Evolutionary conservation across 495 filamentous ascomycete species (phyloP), one percentile per base, ranked within the genome.

Genomic region (Parachaetomium inaequale): DNA sequence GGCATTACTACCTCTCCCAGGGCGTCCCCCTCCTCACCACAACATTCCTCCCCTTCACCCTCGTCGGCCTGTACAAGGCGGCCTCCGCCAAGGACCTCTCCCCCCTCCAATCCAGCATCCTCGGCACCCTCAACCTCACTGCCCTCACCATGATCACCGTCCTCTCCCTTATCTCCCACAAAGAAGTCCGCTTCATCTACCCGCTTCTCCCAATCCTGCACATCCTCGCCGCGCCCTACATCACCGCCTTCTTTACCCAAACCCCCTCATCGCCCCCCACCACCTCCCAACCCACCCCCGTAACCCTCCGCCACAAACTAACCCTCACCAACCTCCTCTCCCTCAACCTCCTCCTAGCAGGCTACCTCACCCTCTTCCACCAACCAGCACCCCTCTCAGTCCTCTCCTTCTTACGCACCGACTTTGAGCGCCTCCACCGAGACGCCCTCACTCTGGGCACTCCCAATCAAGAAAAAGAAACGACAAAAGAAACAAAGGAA

Each of bases 121-220:
- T 78, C 52, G 80, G 79, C 56, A 85, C 89, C 49, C 75, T 96
- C 17, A 83, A 86, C 36, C 79, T 79, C 17, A 80, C 86, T 0
- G 78, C 83, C 34, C 38, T 91, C 34, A 63, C 82, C 29, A 87
- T 91, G 65, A 81, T 87, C 25, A 65, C 75, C 0, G 70, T 78
- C 21, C 84, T 98, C 21, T 95, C 90, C 10, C 62, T 90, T 15
- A 88, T 98, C 59, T 85, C 93, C 28, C 94, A 98, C 77, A 98
- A 98, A 75, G 94, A 98, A 83, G 89, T 96, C 63, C 91, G 94
- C 65, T 98, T 98, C 76, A 89, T 98, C 64, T 96, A 96, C 69
- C 95, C 94, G 6, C 83, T 98, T 42, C 81, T 98, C 0, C 94
- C 94, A 5, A 79, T 88, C 19, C 80, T 98, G 15, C 92, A 96